Evolutionary conservation across 179 eudicot genomes (phyloP).

Genomic region (Actinidia arguta): DNA sequence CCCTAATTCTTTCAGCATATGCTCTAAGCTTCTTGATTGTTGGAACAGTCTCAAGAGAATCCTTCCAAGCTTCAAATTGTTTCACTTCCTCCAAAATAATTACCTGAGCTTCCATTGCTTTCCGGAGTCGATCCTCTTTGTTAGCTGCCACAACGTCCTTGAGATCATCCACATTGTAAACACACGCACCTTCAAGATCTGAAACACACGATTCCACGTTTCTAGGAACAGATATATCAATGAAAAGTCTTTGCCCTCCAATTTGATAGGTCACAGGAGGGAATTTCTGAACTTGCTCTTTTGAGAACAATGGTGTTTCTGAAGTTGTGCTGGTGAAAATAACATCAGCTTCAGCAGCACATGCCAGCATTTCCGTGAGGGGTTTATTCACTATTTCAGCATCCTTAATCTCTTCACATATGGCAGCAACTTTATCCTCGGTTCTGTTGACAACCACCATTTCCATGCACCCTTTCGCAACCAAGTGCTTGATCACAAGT

Average conservation of each 20-base stretch:
- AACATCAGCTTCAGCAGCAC: constrained; percentile 43
- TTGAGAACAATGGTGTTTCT: constrained; percentile 33
- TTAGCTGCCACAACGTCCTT: constrained; percentile 41
- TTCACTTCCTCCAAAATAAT: constrained; percentile 37
- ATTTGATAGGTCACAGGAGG: constrained; percentile 3
- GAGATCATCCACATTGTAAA: constrained; percentile 49
- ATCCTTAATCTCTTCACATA: constrained; percentile 30
- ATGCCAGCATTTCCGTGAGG: constrained; percentile 30
- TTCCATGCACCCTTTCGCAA: constrained; percentile 40
- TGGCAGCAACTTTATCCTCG: constrained; percentile 30
- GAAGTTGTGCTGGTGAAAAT: constrained; percentile 41
- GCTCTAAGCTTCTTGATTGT: constrained; percentile 48
- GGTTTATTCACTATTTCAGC: constrained; percentile 33
- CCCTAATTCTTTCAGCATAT: constrained; percentile 38
- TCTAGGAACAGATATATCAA: constrained; percentile 47
- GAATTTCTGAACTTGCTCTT: constrained; percentile 33
- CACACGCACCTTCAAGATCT: constrained; percentile 21
- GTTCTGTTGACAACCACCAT: constrained; percentile 48
- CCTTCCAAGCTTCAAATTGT: constrained; percentile 47
- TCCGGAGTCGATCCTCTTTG: constrained; percentile 31
- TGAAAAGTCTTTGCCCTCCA: constrained; percentile 30
- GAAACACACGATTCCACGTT: constrained; percentile 38
- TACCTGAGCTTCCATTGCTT: constrained; percentile 41
- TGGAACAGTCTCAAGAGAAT: constrained; percentile 46
- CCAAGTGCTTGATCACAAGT: constrained; percentile 37